phyloP scores from a whole-genome alignment of 345 rosid species.

The Murraya koenigii region DNA sequence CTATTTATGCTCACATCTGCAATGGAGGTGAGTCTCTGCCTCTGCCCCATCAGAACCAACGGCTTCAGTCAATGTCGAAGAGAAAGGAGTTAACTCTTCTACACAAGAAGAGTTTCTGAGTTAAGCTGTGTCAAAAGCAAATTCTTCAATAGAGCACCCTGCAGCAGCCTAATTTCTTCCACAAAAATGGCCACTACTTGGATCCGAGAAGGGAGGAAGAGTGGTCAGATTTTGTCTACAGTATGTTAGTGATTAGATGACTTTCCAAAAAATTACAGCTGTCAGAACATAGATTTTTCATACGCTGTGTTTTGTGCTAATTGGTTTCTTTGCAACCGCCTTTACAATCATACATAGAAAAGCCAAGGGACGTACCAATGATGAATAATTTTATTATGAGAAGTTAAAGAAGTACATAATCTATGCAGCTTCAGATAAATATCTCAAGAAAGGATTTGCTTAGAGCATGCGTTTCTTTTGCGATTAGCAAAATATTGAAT shows the following conservation, averaged over 20 bases:
- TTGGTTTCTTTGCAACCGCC: background rate
- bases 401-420: background rate
- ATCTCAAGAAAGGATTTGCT: background rate
- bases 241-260: background rate
- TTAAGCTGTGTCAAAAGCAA: background rate
- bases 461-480: background rate
- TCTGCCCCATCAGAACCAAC: background rate
- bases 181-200: background rate
- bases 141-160: background rate
- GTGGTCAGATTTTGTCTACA: background rate
- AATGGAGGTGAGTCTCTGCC: constrained; percentile 7
- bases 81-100: background rate
- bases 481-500: background rate
- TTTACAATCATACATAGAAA: background rate
- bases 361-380: background rate
- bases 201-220: background rate
- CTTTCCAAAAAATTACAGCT: background rate
- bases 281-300: background rate
- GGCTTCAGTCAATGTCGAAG: background rate
- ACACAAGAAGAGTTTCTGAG: background rate
- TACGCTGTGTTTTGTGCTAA: background rate
- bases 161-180: background rate
- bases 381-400: background rate
- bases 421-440: too few species aligned
- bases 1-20: background rate